Evolutionary conservation across 2,329 filamentous ascomycete species (phyloP).

Genomic region (Tympanopsis confertula): DNA sequence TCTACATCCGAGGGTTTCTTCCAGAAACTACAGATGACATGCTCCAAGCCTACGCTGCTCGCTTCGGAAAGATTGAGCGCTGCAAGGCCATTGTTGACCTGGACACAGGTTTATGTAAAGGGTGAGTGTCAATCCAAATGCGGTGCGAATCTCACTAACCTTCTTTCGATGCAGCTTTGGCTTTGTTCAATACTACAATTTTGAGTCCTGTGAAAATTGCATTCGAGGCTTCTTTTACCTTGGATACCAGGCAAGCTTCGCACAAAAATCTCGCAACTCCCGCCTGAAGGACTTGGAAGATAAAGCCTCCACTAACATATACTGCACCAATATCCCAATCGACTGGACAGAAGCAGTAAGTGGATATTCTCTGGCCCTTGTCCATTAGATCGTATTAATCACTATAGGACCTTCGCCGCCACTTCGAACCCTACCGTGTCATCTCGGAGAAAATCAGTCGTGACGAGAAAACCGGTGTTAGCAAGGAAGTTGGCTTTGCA

Average conservation of each 20-base stretch:
- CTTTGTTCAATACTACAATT: constrained; percentile 58
- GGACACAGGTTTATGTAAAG: constrained; percentile 54
- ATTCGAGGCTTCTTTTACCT: constrained; percentile 58
- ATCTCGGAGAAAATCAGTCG: constrained; percentile 55
- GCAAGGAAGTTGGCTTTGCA: constrained; percentile 57
- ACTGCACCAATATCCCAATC: constrained; percentile 56
- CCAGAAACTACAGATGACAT: constrained; percentile 57
- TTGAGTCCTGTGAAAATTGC: constrained; percentile 54
- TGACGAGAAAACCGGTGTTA: constrained; percentile 42
- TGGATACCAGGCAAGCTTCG: constrained; percentile 59
- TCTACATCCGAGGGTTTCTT: constrained; percentile 55
- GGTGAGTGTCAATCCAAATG: constrained; percentile 26
- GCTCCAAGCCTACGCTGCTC: constrained; percentile 45
- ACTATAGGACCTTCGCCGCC: constrained; percentile 38
- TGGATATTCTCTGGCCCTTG: constrained; percentile 2
- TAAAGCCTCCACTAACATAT: constrained; percentile 52
- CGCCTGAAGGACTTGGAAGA: constrained; percentile 58
- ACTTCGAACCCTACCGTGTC: constrained; percentile 22
- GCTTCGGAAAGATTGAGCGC: constrained; percentile 56
- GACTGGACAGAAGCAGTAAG: constrained; percentile 54
- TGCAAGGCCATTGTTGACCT: constrained; percentile 60
- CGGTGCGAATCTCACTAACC: constrained; percentile 6
- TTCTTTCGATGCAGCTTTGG: constrained; percentile 40
- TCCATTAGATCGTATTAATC: constrained; percentile 9
- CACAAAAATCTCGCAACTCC: constrained; percentile 56